Evolutionary conservation across 2,329 filamentous ascomycete species (phyloP).

Genomic region (Botrytis cinerea): DNA sequence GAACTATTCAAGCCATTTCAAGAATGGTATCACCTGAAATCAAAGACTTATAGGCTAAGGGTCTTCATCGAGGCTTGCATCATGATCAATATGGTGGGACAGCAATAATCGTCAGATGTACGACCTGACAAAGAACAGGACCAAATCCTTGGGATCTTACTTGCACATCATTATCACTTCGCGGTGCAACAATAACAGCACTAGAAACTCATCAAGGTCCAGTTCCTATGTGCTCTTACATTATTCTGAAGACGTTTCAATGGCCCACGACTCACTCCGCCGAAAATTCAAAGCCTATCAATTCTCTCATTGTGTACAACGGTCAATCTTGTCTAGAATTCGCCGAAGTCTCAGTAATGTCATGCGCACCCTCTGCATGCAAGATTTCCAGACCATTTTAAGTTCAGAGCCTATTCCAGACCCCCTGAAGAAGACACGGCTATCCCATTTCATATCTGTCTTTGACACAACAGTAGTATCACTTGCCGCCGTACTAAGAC

Average conservation of each 20-base stretch:
- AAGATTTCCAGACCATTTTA: background rate
- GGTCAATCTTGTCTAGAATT: conserved; percentile 4
- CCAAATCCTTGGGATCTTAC: conserved; percentile 24
- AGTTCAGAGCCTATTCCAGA: background rate
- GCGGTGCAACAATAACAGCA: conserved; percentile 9
- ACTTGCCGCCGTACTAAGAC: conserved; percentile 12
- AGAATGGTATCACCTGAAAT: conserved; percentile 12
- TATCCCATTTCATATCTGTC: background rate
- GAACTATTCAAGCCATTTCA: background rate
- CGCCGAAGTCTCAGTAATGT: conserved; percentile 2
- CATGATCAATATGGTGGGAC: conserved; percentile 14
- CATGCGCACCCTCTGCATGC: conserved; percentile 8
- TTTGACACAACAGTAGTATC: background rate
- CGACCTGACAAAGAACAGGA: conserved; percentile 19
- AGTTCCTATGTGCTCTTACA: background rate
- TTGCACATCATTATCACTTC: conserved; percentile 5
- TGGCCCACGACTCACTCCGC: background rate
- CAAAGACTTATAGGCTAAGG: conserved; percentile 8
- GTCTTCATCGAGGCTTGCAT: conserved; percentile 13
- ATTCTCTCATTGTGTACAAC: conserved; percentile 14
- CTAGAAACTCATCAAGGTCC: background rate
- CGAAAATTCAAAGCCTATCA: conserved; percentile 21
- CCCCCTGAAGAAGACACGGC: background rate
- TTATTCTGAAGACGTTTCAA: conserved; percentile 4
- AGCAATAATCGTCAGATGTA: conserved; percentile 23